Evolutionary conservation across 2,329 filamentous ascomycete genomes (phyloP), one percentile per base, ranked within the genome.

Genomic region (Beauveria pseudobassiana): DNA sequence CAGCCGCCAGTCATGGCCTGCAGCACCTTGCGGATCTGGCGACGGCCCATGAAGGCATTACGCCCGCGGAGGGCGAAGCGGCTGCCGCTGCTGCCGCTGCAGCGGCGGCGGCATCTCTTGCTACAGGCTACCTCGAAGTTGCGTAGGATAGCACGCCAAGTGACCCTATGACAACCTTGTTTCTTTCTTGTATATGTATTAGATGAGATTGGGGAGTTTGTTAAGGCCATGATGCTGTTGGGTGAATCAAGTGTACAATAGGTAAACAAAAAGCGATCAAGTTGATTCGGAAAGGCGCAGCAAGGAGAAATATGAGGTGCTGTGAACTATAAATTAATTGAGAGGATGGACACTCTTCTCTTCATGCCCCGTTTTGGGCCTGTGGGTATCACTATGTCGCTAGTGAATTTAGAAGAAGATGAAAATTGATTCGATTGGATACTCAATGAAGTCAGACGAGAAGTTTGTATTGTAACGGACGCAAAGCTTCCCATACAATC

Each of bases 11-110:
- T 69, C 81, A 78, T 64, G 80, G 82, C 40, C 74, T 89, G 55
- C 84, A 88, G 70, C 84, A 82, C 63, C 74, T 88, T 9, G 86
- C 84, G 8, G 83, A 88, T 65, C 67, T 82, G 53, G 80, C 80
- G 7, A 81, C 80, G 5, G 78, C 78, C 7, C 75, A 74, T 30
- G 73, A 75, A 62, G 71, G 70, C 22, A 68, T 71, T 26, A 8
- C 67, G 65, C 68, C 70, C 20, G 12, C 67, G 67, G 6, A 72
- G 66, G 43, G 66, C 64, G 5, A 72, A 70, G 43, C 43, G 6
- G 55, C 48, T 3, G 38, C 40, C 4, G 48, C 48, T 20, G 49
- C 58, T 2, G 69, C 69, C 4, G 73, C 73, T 8, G 69, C 70
- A 40, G 65, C 70, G 6, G 71, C 72, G 63, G 72, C 71, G 14